Conservation (phyloP, 2,329 filamentous ascomycete genomes). For the Aureobasidium sp. region DNA sequence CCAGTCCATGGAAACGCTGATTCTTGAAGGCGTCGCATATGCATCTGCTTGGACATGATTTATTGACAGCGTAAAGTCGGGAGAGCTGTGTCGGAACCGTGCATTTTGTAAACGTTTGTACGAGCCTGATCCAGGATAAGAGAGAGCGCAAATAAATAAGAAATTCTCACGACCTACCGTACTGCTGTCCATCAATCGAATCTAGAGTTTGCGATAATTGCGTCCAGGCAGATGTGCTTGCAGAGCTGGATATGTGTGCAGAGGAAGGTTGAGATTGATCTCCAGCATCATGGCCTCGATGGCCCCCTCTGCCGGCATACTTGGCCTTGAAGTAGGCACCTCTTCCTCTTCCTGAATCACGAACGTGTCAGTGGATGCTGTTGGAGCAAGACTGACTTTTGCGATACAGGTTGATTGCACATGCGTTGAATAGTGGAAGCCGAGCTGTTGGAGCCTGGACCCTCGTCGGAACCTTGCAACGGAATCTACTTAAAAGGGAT, state of each 20-base stretch:
- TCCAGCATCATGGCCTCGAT: background rate
- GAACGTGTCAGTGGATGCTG: conserved; percentile 11
- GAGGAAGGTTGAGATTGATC: background rate
- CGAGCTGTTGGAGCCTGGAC: conserved; percentile 12
- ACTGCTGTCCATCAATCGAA: conserved; percentile 26
- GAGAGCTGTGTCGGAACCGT: conserved; percentile 23
- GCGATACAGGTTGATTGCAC: background rate
- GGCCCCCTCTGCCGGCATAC: conserved; percentile 21
- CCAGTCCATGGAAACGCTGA: conserved; percentile 19
- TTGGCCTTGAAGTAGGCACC: conserved; percentile 26
- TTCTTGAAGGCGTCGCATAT: conserved; percentile 29
- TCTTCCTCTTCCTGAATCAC: conserved; percentile 21
- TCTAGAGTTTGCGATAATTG: conserved; percentile 2
- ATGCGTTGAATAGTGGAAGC: background rate
- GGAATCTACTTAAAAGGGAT: background rate
- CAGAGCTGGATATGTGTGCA: background rate
- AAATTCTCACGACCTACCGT: conserved; percentile 22
- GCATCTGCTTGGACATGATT: conserved; percentile 30
- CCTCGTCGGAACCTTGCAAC: conserved; percentile 9
- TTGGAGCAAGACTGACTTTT: conserved; percentile 13
- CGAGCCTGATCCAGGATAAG: conserved; percentile 21
- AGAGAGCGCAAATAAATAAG: background rate
- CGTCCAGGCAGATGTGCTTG: background rate
- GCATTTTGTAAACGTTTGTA: conserved; percentile 27
- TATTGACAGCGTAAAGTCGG: conserved; percentile 26